Evolutionary conservation across 208 protist species (phyloP).

Genomic region (Acanthamoeba culbertsoni): DNA sequence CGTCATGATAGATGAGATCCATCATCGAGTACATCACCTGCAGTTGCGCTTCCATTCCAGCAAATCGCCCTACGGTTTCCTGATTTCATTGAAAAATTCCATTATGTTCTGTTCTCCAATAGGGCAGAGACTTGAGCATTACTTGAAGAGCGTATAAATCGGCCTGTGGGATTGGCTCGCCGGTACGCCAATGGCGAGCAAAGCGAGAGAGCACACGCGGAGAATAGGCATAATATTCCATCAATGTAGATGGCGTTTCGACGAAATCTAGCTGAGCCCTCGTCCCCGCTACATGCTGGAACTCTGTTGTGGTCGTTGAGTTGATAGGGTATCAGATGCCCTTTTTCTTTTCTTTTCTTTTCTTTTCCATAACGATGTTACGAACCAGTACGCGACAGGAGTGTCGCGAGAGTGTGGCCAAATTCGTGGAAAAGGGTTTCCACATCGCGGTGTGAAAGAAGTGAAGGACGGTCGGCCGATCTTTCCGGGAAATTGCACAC

Average conservation of each 20-base stretch:
- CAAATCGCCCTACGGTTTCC: not conserved
- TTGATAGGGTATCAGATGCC: too few relatives aligned
- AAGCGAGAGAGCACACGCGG: slow-evolving; percentile 58
- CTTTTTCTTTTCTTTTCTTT: too few relatives aligned
- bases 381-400: not conserved
- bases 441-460: slow-evolving; percentile 55
- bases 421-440: slow-evolving; percentile 71
- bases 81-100: not conserved
- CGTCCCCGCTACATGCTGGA: slow-evolving; percentile 55
- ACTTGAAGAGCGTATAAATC: not conserved
- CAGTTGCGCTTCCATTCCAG: slow-evolving; percentile 6
- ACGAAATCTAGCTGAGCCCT: slow-evolving; percentile 65
- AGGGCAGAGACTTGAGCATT: too few relatives aligned
- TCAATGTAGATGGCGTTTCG: slow-evolving; percentile 66
- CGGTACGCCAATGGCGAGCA: slow-evolving; percentile 60
- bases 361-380: not conserved
- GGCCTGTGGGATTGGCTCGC: not conserved
- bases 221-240: slow-evolving; percentile 69
- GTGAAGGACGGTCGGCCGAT: not conserved
- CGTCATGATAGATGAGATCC: not conserved
- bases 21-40: slow-evolving; percentile 51
- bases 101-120: not conserved
- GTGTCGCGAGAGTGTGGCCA: slow-evolving; percentile 53
- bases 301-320: too few relatives aligned
- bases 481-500: not conserved